A percentile compares a stretch with the other conserved stretches of the same genome.
These are phyloP conservation scores for Saccharomyces paradoxus DNA, from an alignment of 805 yeast genomes.

Conservation along the genomic window DNA sequence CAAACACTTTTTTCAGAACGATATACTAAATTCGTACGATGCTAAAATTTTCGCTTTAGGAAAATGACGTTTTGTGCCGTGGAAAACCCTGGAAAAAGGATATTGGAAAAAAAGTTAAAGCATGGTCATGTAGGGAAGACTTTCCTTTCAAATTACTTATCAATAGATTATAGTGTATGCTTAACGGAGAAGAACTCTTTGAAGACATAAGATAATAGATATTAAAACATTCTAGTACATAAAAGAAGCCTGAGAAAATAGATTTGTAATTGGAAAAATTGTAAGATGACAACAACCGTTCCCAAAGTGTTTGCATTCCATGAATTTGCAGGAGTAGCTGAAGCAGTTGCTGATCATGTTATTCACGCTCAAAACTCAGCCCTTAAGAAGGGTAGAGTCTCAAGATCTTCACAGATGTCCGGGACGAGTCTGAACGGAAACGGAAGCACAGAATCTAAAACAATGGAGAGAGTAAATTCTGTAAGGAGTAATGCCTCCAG, in stretches of 20 bases:
- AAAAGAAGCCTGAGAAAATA: neutral
- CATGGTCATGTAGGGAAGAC: neutral
- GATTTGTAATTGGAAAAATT: neutral
- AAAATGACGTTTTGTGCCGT: neutral
- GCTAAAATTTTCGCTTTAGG: neutral
- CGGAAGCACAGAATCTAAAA: slow-evolving; percentile 4
- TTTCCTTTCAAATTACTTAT: neutral
- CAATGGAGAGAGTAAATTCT: slow-evolving; percentile 16
- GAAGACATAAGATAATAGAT: neutral
- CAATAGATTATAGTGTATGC: neutral
- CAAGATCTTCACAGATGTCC: slow-evolving; percentile 19
- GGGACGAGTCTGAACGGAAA: slow-evolving; percentile 10
- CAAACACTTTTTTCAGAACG: neutral
- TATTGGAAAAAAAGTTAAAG: neutral
- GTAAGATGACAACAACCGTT: slow-evolving; percentile 77
- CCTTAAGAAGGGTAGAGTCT: slow-evolving; percentile 13
- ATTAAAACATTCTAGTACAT: neutral
- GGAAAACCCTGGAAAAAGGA: neutral
- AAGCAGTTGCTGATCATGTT: slow-evolving; percentile 93
- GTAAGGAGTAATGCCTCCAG: slow-evolving; percentile 15
- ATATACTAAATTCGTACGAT: neutral
- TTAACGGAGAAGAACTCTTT: neutral
- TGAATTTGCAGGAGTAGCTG: slow-evolving; percentile 83
- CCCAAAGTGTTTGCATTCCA: slow-evolving; percentile 91
- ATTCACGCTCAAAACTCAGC: slow-evolving; percentile 73